A percentile compares a stretch with the other conserved stretches of the same genome.
phyloP scores from a whole-genome alignment of 768 basidiomycete genomes.

The Amanita pallidorosea region DNA sequence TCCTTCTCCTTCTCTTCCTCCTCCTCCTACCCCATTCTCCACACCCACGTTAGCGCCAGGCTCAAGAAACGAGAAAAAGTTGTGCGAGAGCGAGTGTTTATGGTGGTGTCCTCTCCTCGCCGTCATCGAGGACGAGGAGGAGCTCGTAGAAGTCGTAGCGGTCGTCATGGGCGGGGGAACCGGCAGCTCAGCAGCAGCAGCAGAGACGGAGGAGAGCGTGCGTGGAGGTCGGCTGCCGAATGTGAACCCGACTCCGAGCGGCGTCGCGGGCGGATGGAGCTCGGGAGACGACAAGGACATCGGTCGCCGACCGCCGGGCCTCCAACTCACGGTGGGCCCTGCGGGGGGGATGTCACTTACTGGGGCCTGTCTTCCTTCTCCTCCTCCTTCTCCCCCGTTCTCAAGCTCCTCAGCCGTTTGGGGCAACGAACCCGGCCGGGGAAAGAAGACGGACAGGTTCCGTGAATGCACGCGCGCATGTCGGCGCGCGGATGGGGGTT shows the following conservation, averaged over 20 bases:
- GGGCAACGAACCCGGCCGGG: slow-evolving; percentile 58
- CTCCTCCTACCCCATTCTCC: background rate
- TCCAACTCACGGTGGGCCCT: slow-evolving; percentile 21
- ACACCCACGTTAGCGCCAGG: slow-evolving; percentile 31
- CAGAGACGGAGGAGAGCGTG: background rate
- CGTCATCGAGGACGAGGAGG: slow-evolving; percentile 18
- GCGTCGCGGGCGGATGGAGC: slow-evolving; percentile 14
- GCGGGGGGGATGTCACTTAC: slow-evolving; percentile 36
- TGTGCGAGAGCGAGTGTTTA: slow-evolving; percentile 89
- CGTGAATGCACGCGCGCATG: slow-evolving; percentile 80
- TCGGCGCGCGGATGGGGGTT: slow-evolving; percentile 21
- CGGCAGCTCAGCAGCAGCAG: background rate
- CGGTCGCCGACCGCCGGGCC: background rate
- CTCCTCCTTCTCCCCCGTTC: slow-evolving; percentile 15
- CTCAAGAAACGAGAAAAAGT: slow-evolving; percentile 93
- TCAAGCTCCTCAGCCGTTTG: slow-evolving; percentile 46
- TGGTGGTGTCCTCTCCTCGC: slow-evolving; percentile 75
- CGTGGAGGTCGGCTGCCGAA: slow-evolving; percentile 47
- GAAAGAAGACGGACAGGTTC: slow-evolving; percentile 89
- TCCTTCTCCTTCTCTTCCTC: too few species aligned
- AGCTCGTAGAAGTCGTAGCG: slow-evolving; percentile 14
- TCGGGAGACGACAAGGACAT: background rate
- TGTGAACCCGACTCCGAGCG: slow-evolving; percentile 47
- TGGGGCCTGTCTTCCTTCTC: slow-evolving; percentile 34
- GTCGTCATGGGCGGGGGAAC: slow-evolving; percentile 18